Base-by-base conservation (phyloP, 2,329 filamentous ascomycete genomes). In the Ascochyta pisi region DNA sequence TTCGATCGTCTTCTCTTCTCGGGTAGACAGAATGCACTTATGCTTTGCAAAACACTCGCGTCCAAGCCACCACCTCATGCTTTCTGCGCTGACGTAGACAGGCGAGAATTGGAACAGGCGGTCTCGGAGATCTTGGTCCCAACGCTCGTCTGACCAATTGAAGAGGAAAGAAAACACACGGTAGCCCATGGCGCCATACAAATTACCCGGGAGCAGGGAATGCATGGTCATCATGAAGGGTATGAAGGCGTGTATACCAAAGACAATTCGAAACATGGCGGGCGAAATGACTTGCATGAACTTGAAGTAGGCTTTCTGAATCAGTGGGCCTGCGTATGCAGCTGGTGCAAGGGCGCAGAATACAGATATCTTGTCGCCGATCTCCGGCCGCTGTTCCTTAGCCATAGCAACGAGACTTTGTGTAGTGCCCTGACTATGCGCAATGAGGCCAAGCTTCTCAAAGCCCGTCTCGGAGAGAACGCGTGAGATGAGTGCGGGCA, bases 51-150 rank as follows among this genome's bases (percentile, higher is more conserved):
- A 97, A 64, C 92, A 92, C 66, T 95, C 91, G 4, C 88, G 81
- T 0, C 93, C 94, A 0, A 97, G 83, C 94, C 94, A 97, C 94
- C 94, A 98, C 6, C 91, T 83, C 91, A 97, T 96, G 55, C 87
- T 89, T 77, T 97, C 92, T 0, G 91, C 85, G 65, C 88, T 92
- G 46, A 97, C 91, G 67, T 96, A 96, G 0, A 96, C 91, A 1
- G 94, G 94, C 0, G 92, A 87, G 64, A 96, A 97, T 67, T 95
- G 91, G 73, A 98, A 97, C 84, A 96, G 89, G 38, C 94, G 87
- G 70, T 91, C 79, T 55, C 90, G 83, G 13, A 96, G 78, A 6
- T 83, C 91, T 8, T 87, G 85, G 60, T 97, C 94, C 94, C 94
- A 97, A 7, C 91, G 84, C 9, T 75, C 79, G 70, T 98, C 93